Percentiles rank a stretch among this genome's conserved stretches.
Conservation (phyloP, 208 protist genomes). For the Trypanosoma lewisi region DNA sequence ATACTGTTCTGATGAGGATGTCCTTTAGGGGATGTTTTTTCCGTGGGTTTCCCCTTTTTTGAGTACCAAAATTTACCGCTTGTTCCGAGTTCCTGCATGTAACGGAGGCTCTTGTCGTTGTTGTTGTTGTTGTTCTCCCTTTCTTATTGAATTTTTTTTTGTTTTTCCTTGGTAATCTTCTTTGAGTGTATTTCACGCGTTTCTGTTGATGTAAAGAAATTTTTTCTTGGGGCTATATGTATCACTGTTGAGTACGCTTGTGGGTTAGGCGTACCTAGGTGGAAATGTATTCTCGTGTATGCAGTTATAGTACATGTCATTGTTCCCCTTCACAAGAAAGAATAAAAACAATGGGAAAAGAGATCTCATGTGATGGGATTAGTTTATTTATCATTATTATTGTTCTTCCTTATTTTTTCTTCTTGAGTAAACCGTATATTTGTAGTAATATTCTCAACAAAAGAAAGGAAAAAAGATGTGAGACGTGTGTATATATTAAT, state of each 20-base stretch:
- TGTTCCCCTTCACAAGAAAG: too few species aligned
- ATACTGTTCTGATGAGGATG: background rate
- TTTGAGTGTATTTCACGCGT: background rate
- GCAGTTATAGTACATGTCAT: constrained; percentile 15
- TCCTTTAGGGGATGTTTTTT: background rate
- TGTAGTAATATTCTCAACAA: too few species aligned
- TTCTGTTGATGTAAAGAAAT: background rate
- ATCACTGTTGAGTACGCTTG: background rate
- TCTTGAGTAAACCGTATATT: too few species aligned
- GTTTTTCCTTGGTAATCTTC: background rate
- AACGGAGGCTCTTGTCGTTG: background rate
- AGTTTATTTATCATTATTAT: too few species aligned
- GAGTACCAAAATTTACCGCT: background rate
- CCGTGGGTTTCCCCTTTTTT: background rate
- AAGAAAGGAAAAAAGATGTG: too few species aligned
- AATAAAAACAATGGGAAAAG: too few species aligned
- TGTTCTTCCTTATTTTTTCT: too few species aligned
- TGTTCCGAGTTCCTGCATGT: background rate
- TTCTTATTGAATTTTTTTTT: background rate
- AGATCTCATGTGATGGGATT: too few species aligned
- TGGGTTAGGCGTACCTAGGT: background rate
- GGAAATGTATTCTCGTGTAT: constrained; percentile 1
- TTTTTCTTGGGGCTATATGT: background rate
- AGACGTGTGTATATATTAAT: background rate
- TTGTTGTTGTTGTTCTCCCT: background rate